Base-by-base conservation (phyloP, 1,284 basidiomycete species). In the Irpex sp. region DNA sequence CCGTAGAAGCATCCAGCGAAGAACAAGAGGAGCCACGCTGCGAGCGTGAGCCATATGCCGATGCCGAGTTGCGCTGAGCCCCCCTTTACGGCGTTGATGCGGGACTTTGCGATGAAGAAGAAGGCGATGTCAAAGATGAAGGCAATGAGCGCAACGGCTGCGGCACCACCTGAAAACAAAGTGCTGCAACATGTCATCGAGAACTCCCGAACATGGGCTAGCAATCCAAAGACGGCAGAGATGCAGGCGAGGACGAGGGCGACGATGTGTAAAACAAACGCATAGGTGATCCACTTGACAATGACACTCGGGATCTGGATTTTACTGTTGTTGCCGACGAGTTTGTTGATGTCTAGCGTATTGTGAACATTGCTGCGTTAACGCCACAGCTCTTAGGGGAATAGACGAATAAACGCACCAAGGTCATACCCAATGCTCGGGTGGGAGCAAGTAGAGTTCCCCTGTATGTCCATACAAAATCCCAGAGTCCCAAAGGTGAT, bases 241-340 rank as follows among this genome's bases (percentile, higher is more conserved):
- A 83, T 76, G n/a, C 81, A 89, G 6, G 91, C 83, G 39, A 88
- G 80, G 36, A 75, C 82, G 61, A 96, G 83, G 14, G 90, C 93
- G 59, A 93, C 86, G 65, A 94, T 83, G 71, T 96, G 93, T n/a
- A 95, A 81, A 63, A 95, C 86, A 65, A 96, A 85, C 19, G 86
- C 87, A 68, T 94, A 94, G 12, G 94, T 96, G 69, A 96, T 77
- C 88, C 93, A 95, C 78, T 94, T 94, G 64, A 93, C 88, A 58
- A 86, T 80, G 6, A 91, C 83, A 48, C 82, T 75, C 4, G 94
- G 93, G 59, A 96, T 93, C 66, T 92, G 72, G 45, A 91, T 71
- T 60, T 61, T 75, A 61, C 82, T 73, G 2, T 81, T 75, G 72
- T 93, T 82, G 14, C 87, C 89, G 47, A 96, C 84, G 2, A 96